Evolutionary conservation across 192 early-diverging fungal species (phyloP), one percentile per base, ranked within the genome.

Genomic region (Coemansia sp.): DNA sequence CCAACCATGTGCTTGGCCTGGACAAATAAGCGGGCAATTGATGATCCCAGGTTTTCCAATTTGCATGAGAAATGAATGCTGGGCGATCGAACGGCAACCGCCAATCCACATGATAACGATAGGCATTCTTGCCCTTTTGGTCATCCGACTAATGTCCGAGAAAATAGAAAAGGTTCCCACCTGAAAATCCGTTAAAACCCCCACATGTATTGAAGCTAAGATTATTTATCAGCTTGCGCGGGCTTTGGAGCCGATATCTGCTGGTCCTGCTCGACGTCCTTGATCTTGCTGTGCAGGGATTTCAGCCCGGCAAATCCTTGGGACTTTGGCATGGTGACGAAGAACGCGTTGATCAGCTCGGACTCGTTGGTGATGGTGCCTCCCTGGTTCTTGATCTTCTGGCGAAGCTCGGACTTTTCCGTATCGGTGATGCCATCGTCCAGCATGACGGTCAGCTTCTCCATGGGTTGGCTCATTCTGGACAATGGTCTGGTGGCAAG

Each of bases 301-400:
- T 19, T 23, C 12, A 60, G 28, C 4, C 36, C n/a, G 4, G 30
- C 32, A 36, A 45, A 15, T 2, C 40, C 39, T 2, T 39, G 1
- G 17, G 48, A 17, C 38, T 71, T 28, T 55, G 65, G 22, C 53
- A 63, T 39, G 19, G 35, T 27, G 15, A 44, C 61, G 35, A 38
- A 51, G 30, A 51, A 6, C 20, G 39, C 49, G 49, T 52, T 60
- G 41, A 50, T 51, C 23, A 52, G 12, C 14, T 31, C 48, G 9
- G 38, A 25, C 22, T 34, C 30, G 25, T 20, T 23, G 4, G 26
- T 44, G 29, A 60, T 19, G 21, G 25, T 17, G 49, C 49, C 49
- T 12, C 50, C 50, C 20, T 23, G 9, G 40, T 42, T 17, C 12
- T 7, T 58, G 20, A 65, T 58, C 4, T 15, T 22, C 4, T 58